Percentiles rank a stretch among this genome's conserved stretches.
Conservation (phyloP, 176 grass and related monocot genomes). For the Avena atlantica region DNA sequence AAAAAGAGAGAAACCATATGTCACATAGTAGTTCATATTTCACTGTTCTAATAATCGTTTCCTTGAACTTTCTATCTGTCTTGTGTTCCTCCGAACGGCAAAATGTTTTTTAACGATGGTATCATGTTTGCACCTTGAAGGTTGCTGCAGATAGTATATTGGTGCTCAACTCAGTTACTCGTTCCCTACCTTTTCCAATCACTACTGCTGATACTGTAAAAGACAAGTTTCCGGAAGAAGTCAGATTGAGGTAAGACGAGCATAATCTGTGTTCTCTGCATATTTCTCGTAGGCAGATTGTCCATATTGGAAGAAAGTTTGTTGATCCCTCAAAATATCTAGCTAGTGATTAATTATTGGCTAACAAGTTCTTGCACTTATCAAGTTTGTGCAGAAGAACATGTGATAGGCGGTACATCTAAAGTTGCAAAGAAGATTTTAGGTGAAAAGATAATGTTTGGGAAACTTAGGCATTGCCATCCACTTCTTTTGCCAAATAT, state of each 20-base stretch:
- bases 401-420: neutral
- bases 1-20: neutral
- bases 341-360: slow-evolving; percentile 21
- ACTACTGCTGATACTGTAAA: slow-evolving; percentile 78
- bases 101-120: slow-evolving; percentile 32
- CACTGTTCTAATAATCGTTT: neutral
- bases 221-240: slow-evolving; percentile 91
- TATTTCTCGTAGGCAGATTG: neutral
- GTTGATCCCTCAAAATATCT: slow-evolving; percentile 4
- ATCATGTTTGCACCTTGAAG: slow-evolving; percentile 45
- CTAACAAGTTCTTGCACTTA: neutral
- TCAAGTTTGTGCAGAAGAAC: neutral
- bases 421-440: neutral
- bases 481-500: neutral
- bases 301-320: neutral
- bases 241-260: slow-evolving; percentile 81
- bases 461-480: slow-evolving; percentile 25
- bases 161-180: slow-evolving; percentile 85
- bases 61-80: neutral
- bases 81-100: neutral
- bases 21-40: slow-evolving; percentile 6
- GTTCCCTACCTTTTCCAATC: slow-evolving; percentile 88
- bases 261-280: slow-evolving; percentile 20
- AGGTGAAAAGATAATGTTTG: slow-evolving; percentile 5
- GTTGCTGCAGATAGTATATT: slow-evolving; percentile 68